phyloP scores from a whole-genome alignment of 148 eudicot genomes.

The Camellia granthamiana region DNA sequence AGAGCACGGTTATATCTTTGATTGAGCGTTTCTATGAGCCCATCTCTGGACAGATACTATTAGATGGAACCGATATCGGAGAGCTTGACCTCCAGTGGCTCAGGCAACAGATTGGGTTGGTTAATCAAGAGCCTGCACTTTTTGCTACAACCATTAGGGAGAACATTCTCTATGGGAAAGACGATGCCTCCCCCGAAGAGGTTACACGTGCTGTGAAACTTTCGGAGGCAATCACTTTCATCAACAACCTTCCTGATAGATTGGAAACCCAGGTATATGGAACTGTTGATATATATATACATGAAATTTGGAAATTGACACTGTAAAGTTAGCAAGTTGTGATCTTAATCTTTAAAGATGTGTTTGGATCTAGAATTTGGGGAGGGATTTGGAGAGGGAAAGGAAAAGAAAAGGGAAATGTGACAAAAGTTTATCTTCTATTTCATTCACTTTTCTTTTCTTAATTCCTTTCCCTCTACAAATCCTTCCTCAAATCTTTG shows the following conservation, averaged over 20 bases:
- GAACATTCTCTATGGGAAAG: conserved; percentile 91
- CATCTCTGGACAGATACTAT: conserved; percentile 58
- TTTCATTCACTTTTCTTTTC: too few relatives aligned
- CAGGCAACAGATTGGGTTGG: conserved; percentile 82
- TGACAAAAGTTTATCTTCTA: background rate
- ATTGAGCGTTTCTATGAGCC: conserved; percentile 98
- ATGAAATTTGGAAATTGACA: background rate
- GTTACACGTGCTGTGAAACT: conserved; percentile 88
- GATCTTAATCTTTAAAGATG: background rate
- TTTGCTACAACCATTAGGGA: conserved; percentile 92
- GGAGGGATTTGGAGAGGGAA: background rate
- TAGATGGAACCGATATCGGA: conserved; percentile 69
- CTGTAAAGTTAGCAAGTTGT: background rate
- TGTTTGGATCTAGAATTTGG: background rate
- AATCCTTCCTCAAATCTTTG: background rate
- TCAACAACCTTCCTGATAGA: conserved; percentile 90
- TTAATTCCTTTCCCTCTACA: background rate
- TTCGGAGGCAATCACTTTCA: conserved; percentile 83
- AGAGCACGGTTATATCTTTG: conserved; percentile 92
- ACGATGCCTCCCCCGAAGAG: conserved; percentile 82
- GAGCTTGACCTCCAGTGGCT: conserved; percentile 87
- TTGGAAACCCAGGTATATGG: conserved; percentile 84
- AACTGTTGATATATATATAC: background rate
- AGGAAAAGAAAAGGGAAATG: background rate
- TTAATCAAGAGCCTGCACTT: conserved; percentile 96